Evolutionary conservation across 805 yeast species (phyloP).

Genomic region (Wickerhamiella australiensis): DNA sequence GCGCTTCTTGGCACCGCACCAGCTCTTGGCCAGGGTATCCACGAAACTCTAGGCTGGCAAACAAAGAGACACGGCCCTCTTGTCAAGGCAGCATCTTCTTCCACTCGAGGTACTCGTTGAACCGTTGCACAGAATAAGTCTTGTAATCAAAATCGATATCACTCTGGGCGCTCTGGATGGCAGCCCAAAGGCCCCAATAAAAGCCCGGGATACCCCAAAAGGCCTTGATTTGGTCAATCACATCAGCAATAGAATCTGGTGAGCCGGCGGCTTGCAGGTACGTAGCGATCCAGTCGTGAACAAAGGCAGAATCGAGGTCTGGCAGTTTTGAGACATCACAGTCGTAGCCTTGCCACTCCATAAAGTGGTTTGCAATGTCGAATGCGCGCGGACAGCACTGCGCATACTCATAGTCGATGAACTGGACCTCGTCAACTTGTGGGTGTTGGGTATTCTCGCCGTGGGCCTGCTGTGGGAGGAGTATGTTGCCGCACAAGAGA

Average conservation of each 20-base stretch:
- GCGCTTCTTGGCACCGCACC: not conserved
- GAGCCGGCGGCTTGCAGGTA: constrained; percentile 35
- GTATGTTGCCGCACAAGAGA: constrained; percentile 59
- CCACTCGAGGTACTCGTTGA: constrained; percentile 64
- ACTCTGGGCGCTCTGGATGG: constrained; percentile 56
- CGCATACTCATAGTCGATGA: constrained; percentile 65
- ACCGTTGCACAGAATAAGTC: constrained; percentile 44
- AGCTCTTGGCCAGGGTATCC: too few species aligned
- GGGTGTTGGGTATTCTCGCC: not conserved
- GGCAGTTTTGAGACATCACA: constrained; percentile 55
- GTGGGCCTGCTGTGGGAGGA: constrained; percentile 40
- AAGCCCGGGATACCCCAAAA: constrained; percentile 75
- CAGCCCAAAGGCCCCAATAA: constrained; percentile 79
- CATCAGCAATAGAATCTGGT: constrained; percentile 29
- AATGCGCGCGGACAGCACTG: constrained; percentile 61
- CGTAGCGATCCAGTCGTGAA: constrained; percentile 47
- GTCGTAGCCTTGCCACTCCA: constrained; percentile 75
- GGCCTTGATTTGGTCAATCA: constrained; percentile 41
- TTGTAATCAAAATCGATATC: constrained; percentile 62
- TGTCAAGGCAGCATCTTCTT: constrained; percentile 22
- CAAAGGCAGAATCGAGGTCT: constrained; percentile 30
- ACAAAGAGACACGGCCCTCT: not conserved
- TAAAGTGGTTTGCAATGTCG: constrained; percentile 62
- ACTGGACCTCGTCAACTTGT: constrained; percentile 20
- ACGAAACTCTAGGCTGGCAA: too few species aligned